Evolutionary conservation across 1,284 basidiomycete species (phyloP), one percentile per base, ranked within the genome.

Genomic region (Leucoagaricus sp.): DNA sequence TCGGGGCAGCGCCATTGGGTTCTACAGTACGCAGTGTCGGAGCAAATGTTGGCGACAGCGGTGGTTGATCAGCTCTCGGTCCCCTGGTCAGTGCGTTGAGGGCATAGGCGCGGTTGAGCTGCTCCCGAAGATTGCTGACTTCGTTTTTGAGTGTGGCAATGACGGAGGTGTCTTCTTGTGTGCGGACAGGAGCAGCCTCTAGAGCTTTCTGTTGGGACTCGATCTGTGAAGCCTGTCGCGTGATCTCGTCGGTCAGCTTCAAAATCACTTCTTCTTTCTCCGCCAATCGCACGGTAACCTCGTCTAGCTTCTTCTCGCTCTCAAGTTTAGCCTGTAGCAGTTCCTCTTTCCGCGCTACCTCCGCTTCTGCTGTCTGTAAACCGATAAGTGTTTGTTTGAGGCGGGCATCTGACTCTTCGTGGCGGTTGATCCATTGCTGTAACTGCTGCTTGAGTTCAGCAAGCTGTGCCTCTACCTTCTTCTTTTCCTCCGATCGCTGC

Each of bases 51-150:
- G 94, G 94, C 0, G 93, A 95, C 6, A 85, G 73, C 4, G 89
- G 87, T 0, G 89, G 87, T 40, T 93, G 89, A 3, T 71, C 75
- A 25, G 34, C 55, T 17, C 88, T 84, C 36, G 80, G 68, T 23
- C 87, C 84, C 57, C 86, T 84, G 7, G 91, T 95, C 50, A 96
- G 80, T 15, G 85, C 82, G 64, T 93, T 93, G 63, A 96, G 81
- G 4, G 96, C 94, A 67, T 94, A 94, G 19, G 95, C 89, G 28
- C 97, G 86, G 67, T 96, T 95, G 62, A 99, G 86, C 71, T 99
- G 96, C 70, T 99, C 97, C 59, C 94, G 92, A 50, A 99, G 79
- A 61, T 78, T 88, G 71, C 89, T 88, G 60, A 99, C 87, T 78
- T 99, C 97, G 64, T 85, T 91, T 72, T 97, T 94, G 66, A 99